A percentile compares a stretch with the other conserved stretches of the same genome.
These are phyloP conservation scores for Drechslerella stenobrocha DNA, from an alignment of 2,329 filamentous ascomycete species.

Conservation along the genomic window DNA sequence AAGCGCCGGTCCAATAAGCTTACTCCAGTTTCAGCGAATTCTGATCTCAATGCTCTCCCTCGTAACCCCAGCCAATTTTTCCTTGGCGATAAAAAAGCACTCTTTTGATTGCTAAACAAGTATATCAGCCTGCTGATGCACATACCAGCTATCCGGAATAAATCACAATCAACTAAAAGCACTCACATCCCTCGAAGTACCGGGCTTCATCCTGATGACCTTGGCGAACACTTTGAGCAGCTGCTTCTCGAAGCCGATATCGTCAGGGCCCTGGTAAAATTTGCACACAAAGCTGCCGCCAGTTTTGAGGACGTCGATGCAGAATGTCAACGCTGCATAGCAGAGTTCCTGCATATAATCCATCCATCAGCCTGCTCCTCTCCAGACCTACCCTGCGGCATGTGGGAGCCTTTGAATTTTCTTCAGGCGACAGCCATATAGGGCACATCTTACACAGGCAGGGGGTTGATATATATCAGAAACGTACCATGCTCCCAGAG, in stretches of 20 bases:
- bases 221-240: constrained; percentile 76
- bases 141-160: no score
- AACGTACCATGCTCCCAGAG: constrained; percentile 84
- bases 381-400: no score
- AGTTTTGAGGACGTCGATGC: constrained; percentile 75
- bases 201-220: constrained; percentile 86
- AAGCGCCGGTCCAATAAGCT: no score
- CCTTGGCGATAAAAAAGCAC: constrained; percentile 50
- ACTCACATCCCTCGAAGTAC: constrained; percentile 81
- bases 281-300: constrained; percentile 96
- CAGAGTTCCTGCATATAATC: constrained; percentile 76
- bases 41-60: constrained; percentile 35
- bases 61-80: constrained; percentile 18
- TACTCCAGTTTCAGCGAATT: no score
- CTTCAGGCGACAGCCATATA: no score
- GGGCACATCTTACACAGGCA: no score
- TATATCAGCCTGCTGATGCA: no score
- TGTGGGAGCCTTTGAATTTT: no score
- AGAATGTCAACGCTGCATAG: constrained; percentile 78
- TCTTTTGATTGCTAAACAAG: constrained; percentile 52
- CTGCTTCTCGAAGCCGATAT: constrained; percentile 74
- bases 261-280: constrained; percentile 89
- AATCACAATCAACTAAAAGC: not conserved
- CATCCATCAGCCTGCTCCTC: not conserved
- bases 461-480: not conserved